Conservation (phyloP, 441 rosid species). For the Mallotus japonicus region DNA sequence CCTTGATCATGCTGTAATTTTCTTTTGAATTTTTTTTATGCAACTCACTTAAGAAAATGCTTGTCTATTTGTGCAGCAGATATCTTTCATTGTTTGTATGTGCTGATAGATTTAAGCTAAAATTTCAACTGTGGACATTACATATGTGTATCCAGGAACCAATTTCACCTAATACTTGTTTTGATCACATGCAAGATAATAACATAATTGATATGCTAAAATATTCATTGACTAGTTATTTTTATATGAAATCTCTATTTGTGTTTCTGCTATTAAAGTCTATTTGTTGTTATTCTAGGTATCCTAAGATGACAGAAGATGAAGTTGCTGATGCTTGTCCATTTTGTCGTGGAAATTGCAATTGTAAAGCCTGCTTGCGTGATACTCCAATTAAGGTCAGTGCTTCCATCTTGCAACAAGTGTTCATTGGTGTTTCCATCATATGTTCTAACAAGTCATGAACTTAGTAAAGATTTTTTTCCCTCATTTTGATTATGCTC, state of each 20-base stretch:
- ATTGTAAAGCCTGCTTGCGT: slow-evolving; percentile 68
- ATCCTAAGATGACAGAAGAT: slow-evolving; percentile 52
- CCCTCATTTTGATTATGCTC: background rate
- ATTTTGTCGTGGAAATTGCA: slow-evolving; percentile 54
- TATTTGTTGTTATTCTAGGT: slow-evolving; percentile 37
- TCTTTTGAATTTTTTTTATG: background rate
- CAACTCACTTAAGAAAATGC: background rate
- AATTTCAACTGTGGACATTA: background rate
- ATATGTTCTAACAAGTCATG: background rate
- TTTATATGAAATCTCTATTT: background rate
- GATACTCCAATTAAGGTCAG: slow-evolving; percentile 33
- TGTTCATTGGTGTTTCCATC: slow-evolving; percentile 4
- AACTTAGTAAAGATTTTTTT: background rate
- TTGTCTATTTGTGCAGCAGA: background rate
- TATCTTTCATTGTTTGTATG: background rate
- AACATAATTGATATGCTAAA: background rate
- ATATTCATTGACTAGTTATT: background rate
- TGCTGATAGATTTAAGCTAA: background rate
- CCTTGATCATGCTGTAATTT: background rate
- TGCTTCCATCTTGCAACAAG: slow-evolving; percentile 5
- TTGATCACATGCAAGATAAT: background rate
- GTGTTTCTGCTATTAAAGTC: background rate
- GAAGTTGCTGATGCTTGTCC: slow-evolving; percentile 56
- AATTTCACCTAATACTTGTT: background rate
- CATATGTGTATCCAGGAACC: background rate